Conservation (phyloP, 345 rosid genomes). For the Sisymbrium irio region DNA sequence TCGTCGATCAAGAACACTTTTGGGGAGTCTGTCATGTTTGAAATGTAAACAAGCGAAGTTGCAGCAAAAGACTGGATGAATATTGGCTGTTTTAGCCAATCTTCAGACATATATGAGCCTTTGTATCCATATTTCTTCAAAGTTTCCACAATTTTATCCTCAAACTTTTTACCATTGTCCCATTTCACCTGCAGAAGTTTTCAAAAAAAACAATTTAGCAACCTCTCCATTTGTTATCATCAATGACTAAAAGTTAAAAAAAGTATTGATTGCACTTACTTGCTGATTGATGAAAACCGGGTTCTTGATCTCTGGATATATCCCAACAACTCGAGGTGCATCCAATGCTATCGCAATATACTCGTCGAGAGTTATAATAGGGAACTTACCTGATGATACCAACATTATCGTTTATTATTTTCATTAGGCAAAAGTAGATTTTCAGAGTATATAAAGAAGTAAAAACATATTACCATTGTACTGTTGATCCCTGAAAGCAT, state of each 20-base stretch:
- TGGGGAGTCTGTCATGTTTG: constrained; percentile 71
- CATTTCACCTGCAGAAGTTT: constrained; percentile 70
- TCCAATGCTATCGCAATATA: constrained; percentile 81
- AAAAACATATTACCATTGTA: constrained; percentile 58
- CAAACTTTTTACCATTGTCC: constrained; percentile 65
- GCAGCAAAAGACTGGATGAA: constrained; percentile 97
- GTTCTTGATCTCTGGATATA: constrained; percentile 95
- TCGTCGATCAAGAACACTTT: constrained; percentile 83
- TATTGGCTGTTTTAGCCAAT: constrained; percentile 78
- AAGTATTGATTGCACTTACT: constrained; percentile 41
- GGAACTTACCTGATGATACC: constrained; percentile 63
- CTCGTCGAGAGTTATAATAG: constrained; percentile 82
- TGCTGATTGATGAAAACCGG: constrained; percentile 83
- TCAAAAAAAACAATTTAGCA: neutral
- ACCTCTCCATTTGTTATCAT: neutral
- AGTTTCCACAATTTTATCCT: constrained; percentile 69
- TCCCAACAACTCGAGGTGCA: constrained; percentile 86
- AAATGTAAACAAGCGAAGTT: constrained; percentile 65
- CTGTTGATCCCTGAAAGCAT: constrained; percentile 74
- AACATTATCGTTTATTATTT: neutral
- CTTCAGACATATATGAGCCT: constrained; percentile 77
- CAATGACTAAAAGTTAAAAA: neutral
- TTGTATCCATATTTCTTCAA: constrained; percentile 77
- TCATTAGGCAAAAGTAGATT: neutral
- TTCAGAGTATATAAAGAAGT: neutral